These are phyloP conservation scores for Taxawa tesnikishii DNA, from an alignment of 2,329 filamentous ascomycete genomes.

Conservation along the genomic window DNA sequence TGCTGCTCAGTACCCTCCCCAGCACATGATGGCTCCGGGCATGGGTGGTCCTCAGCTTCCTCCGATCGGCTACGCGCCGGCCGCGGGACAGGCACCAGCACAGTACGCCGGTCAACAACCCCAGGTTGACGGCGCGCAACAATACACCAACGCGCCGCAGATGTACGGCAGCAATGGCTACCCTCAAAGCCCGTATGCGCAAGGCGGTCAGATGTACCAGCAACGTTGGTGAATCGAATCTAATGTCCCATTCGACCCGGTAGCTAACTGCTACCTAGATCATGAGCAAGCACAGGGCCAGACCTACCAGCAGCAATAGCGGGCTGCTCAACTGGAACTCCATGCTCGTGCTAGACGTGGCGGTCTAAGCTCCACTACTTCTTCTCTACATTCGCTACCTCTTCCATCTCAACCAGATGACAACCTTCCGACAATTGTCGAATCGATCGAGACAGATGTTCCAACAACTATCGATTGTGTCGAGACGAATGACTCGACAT, in stretches of 20 bases:
- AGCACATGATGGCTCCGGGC: constrained; percentile 31
- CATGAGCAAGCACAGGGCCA: constrained; percentile 10
- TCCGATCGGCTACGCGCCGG: constrained; percentile 39
- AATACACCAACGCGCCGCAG: constrained; percentile 31
- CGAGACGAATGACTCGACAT: too few species aligned
- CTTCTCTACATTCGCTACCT: background rate
- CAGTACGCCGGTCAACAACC: constrained; percentile 33
- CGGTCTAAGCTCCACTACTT: too few species aligned
- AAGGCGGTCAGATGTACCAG: constrained; percentile 35
- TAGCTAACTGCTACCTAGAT: constrained; percentile 5
- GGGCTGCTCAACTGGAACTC: constrained; percentile 6
- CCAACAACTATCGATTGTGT: too few species aligned
- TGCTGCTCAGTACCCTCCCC: constrained; percentile 30
- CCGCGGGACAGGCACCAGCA: constrained; percentile 28
- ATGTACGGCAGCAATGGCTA: constrained; percentile 36
- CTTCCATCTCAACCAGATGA: background rate
- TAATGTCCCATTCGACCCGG: background rate
- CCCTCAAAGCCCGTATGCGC: constrained; percentile 37
- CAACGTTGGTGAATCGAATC: constrained; percentile 17
- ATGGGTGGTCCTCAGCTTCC: constrained; percentile 35
- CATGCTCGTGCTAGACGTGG: too few species aligned
- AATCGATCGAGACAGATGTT: too few species aligned
- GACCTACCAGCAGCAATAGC: constrained; percentile 10
- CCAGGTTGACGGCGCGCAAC: constrained; percentile 36
- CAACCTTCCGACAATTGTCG: too few species aligned